phyloP scores from a whole-genome alignment of 2,329 filamentous ascomycete species.

The Raffaelea arxii region DNA sequence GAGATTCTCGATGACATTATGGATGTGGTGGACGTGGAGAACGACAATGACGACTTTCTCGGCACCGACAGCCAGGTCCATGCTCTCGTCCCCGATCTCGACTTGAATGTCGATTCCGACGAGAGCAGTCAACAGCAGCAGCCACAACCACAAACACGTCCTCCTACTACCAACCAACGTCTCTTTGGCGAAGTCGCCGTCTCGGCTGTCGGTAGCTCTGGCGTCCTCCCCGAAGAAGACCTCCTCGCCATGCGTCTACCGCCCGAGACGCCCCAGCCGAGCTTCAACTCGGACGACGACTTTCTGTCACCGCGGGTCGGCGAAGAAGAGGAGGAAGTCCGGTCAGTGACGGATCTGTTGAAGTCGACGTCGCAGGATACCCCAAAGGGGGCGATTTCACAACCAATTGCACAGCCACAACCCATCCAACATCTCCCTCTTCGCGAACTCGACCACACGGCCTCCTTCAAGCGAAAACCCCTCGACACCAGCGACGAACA shows the following conservation, averaged over 20 bases:
- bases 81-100: conserved; percentile 33
- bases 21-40: too few relatives aligned
- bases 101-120: background rate
- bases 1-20: conserved; percentile 20
- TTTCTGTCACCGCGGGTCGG: too few relatives aligned
- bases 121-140: conserved; percentile 12
- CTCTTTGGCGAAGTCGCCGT: conserved; percentile 47
- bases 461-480: conserved; percentile 47
- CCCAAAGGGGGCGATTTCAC: too few relatives aligned
- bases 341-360: background rate
- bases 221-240: conserved; percentile 31
- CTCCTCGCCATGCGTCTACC: conserved; percentile 14
- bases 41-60: conserved; percentile 11
- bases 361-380: background rate
- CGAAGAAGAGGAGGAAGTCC: too few relatives aligned
- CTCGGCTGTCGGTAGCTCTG: conserved; percentile 45
- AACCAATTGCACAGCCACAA: too few relatives aligned
- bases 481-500: conserved; percentile 43
- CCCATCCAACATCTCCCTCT: conserved; percentile 13
- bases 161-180: too few relatives aligned
- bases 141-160: conserved; percentile 9
- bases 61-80: conserved; percentile 20
- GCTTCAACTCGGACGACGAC: conserved; percentile 30
- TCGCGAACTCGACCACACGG: conserved; percentile 16
- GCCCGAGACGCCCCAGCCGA: background rate